Percentiles rank a stretch among this genome's conserved stretches.
phyloP scores from a whole-genome alignment of 495 filamentous ascomycete genomes.

The Neurospora terricola region DNA sequence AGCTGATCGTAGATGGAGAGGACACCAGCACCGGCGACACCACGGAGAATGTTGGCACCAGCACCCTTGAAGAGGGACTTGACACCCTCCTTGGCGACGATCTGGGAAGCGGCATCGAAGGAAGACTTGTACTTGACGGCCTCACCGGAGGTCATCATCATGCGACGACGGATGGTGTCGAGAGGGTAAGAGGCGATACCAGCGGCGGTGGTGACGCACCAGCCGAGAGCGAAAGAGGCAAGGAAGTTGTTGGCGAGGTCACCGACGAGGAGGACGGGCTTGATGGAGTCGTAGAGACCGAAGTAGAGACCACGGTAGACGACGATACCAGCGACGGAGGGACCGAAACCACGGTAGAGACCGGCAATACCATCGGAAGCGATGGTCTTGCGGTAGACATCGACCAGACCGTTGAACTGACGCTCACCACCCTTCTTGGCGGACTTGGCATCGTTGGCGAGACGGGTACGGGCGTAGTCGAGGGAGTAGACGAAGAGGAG shows the following conservation, averaged over 20 bases:
- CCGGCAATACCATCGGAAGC: slow-evolving; percentile 95
- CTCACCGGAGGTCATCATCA: slow-evolving; percentile 98
- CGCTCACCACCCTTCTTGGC: slow-evolving; percentile 95
- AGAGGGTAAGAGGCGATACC: slow-evolving; percentile 99
- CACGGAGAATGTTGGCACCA: slow-evolving; percentile 99
- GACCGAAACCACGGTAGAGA: slow-evolving; percentile 99
- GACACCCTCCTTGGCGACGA: slow-evolving; percentile 92
- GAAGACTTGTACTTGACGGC: slow-evolving; percentile 99
- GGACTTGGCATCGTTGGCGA: slow-evolving; percentile 98
- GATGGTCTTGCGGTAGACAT: slow-evolving; percentile 99
- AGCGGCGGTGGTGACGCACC: slow-evolving; percentile 98
- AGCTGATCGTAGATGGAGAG: slow-evolving; percentile 99
- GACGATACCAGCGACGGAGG: slow-evolving; percentile 95
- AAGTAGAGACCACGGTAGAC: slow-evolving; percentile 99
- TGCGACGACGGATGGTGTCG: slow-evolving; percentile 98
- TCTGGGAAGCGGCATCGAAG: slow-evolving; percentile 88
- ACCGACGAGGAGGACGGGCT: slow-evolving; percentile 92
- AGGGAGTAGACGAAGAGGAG: slow-evolving; percentile 99
- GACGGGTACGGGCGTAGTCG: slow-evolving; percentile 99
- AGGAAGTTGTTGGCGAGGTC: slow-evolving; percentile 95
- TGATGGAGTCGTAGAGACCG: slow-evolving; percentile 99
- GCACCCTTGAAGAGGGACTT: slow-evolving; percentile 99
- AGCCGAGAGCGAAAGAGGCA: slow-evolving; percentile 96
- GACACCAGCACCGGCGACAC: slow-evolving; percentile 99
- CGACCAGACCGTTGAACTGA: slow-evolving; percentile 98